These are phyloP conservation scores for Pholiota adiposa DNA, from an alignment of 1,284 basidiomycete species.

Conservation along the genomic window DNA sequence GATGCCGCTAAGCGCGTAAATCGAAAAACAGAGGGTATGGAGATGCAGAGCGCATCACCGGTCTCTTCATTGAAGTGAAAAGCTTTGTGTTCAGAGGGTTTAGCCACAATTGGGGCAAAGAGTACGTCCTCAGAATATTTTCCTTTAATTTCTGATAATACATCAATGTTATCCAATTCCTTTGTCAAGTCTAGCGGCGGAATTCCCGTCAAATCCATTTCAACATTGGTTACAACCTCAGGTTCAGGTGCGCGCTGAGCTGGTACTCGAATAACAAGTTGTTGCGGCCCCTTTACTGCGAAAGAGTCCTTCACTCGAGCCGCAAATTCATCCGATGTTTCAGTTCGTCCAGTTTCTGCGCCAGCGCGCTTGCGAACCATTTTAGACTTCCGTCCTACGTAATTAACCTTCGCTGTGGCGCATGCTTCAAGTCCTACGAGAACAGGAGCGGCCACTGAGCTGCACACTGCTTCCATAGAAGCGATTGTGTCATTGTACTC, in stretches of 20 bases:
- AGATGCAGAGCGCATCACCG: no score
- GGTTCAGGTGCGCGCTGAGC: not conserved
- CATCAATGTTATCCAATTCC: conserved; percentile 14
- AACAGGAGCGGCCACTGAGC: not conserved
- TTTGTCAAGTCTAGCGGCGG: conserved; percentile 1
- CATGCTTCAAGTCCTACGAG: conserved; percentile 1
- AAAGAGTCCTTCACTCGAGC: conserved; percentile 10
- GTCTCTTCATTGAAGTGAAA: conserved; percentile 28
- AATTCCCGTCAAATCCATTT: not conserved
- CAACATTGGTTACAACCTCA: not conserved
- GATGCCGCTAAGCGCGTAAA: no score
- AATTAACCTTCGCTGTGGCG: not conserved
- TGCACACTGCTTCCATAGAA: not conserved
- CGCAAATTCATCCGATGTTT: conserved; percentile 22
- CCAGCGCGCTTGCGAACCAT: not conserved
- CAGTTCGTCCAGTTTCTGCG: conserved; percentile 20
- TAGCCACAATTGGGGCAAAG: conserved; percentile 26
- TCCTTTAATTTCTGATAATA: conserved; percentile 13
- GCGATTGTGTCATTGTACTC: conserved; percentile 25
- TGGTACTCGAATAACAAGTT: not conserved
- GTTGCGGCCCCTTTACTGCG: conserved; percentile 11
- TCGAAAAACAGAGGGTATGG: no score
- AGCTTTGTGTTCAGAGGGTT: conserved; percentile 18
- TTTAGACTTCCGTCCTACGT: not conserved
- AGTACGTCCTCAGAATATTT: conserved; percentile 29